Base-by-base conservation (phyloP, 192 early-diverging fungal genomes). In the Coemansia sp. region DNA sequence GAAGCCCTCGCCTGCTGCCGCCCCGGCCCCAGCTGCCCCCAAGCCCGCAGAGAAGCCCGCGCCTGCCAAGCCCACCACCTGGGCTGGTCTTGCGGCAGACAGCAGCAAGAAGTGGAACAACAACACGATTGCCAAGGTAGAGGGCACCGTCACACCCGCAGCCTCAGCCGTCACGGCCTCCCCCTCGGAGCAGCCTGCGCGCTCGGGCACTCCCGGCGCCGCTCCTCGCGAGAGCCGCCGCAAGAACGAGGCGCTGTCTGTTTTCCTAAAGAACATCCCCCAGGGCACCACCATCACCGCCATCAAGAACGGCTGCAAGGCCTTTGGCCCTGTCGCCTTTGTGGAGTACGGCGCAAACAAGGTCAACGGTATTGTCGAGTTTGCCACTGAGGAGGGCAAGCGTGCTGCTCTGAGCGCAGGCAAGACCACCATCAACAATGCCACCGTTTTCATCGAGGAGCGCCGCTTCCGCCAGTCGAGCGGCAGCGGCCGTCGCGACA, bases 1-100 rank as follows among this genome's bases (percentile, higher is more conserved):
- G 50, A 73, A 73, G 45, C 69, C 64, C n/a, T 41, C 29, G 4
- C 15, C 47, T 22, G 53, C 66, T 18, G 50, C 40, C 20, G 28
- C 46, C 7, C 29, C 65, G 14, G 49, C 59, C 9, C 29, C 27
- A n/a, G 27, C 25, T 15, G 34, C 53, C 8, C 26, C 53, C 14
- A 64, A 67, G 53, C 17, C 55, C 34, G 52, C 46, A 28, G 14
- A 59, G 36, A 49, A 52, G 30, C 27, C 57, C 20, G 42, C 52
- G 8, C 49, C 67, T 1, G 41, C 77, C 32, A 81, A 85, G 64
- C 86, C 83, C 42, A 84, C 82, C 41, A 81, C 88, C 26, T 93
- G 91, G 91, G 89, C 91, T 8, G 79, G 69, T 51, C 65, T 91
- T 13, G 87, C 84, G 2, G 84, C 86, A 37, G 76, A 57, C 24